Percentiles rank a stretch among this genome's conserved stretches.
Conservation (phyloP, 108 stramenopile species). For the Skeletonema tropicum region DNA sequence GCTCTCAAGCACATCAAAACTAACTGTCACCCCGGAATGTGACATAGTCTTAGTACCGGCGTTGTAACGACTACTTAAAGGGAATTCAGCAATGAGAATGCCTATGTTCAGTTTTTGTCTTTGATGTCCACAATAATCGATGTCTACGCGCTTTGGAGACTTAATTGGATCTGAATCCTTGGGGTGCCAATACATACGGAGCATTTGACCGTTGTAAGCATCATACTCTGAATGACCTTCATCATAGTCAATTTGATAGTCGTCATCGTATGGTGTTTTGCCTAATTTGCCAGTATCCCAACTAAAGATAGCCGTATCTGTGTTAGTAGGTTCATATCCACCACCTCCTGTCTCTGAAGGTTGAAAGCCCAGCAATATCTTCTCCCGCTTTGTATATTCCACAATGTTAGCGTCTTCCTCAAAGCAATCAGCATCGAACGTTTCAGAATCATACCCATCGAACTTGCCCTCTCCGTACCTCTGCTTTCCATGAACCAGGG, state of each 20-base stretch:
- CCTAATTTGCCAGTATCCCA: conserved; percentile 12
- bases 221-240: conserved; percentile 1
- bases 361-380: conserved; percentile 7
- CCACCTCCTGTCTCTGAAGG: conserved; percentile 5
- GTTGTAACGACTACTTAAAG: background rate
- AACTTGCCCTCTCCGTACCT: conserved; percentile 14
- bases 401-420: background rate
- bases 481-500: conserved; percentile 20
- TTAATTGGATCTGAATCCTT: conserved; percentile 10
- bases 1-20: conserved; percentile 10
- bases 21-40: background rate
- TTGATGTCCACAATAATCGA: conserved; percentile 6
- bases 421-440: background rate
- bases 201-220: conserved; percentile 4
- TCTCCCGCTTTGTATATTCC: conserved; percentile 7
- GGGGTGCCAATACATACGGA: conserved; percentile 27
- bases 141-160: background rate
- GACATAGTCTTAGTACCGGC: background rate
- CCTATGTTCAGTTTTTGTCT: background rate
- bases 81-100: conserved; percentile 7
- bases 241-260: background rate
- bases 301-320: conserved; percentile 5
- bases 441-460: conserved; percentile 25
- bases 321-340: conserved; percentile 6
- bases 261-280: background rate